Conservation (phyloP, 805 yeast genomes). For the Hanseniaspora vineae region DNA sequence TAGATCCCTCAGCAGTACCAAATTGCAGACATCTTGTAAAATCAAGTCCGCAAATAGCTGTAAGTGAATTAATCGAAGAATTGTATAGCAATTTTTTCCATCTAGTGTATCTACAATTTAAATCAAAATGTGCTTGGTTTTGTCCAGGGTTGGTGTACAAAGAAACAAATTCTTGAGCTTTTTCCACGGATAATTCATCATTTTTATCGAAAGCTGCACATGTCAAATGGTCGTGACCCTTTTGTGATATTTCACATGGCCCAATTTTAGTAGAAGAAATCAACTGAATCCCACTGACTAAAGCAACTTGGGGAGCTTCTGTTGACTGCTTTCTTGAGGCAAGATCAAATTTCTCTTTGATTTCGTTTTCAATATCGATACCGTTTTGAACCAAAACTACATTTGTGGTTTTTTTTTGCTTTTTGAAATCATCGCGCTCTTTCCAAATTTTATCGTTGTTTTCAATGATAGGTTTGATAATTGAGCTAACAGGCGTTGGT, state of each 20-base stretch:
- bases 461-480: slow-evolving; percentile 38
- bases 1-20: slow-evolving; percentile 27
- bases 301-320: background rate
- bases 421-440: background rate
- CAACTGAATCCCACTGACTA: slow-evolving; percentile 51
- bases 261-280: slow-evolving; percentile 44
- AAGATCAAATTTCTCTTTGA: slow-evolving; percentile 26
- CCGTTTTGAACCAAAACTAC: slow-evolving; percentile 56
- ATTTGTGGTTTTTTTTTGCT: slow-evolving; percentile 22
- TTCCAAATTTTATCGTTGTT: slow-evolving; percentile 13
- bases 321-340: no score
- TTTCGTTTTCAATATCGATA: slow-evolving; percentile 46
- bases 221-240: slow-evolving; percentile 35
- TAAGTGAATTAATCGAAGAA: slow-evolving; percentile 47
- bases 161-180: slow-evolving; percentile 27
- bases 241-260: slow-evolving; percentile 35
- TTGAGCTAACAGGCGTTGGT: slow-evolving; percentile 34
- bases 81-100: slow-evolving; percentile 58
- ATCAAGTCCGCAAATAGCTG: slow-evolving; percentile 45
- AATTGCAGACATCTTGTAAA: slow-evolving; percentile 36
- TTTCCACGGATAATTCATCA: slow-evolving; percentile 19
- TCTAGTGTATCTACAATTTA: slow-evolving; percentile 37
- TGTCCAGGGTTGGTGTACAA: slow-evolving; percentile 31
- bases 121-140: slow-evolving; percentile 28
- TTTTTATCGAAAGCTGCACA: slow-evolving; percentile 39